Evolutionary conservation across 495 filamentous ascomycete species (phyloP).

Genomic region (Penicillium canescens): DNA sequence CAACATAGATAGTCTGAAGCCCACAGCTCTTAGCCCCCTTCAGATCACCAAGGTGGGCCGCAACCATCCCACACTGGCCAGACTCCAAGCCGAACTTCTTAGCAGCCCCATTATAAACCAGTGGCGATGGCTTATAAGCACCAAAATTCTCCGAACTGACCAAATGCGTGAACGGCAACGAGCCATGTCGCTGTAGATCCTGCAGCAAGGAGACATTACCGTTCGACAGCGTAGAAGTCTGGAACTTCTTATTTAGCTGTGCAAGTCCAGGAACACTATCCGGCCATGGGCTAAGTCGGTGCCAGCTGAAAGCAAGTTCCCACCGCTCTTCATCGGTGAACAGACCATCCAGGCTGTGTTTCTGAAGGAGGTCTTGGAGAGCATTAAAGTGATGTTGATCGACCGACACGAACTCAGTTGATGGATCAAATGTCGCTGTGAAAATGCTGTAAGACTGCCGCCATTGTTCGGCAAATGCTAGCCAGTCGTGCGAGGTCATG

Average conservation of each 20-base stretch:
- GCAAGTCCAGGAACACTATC: slow-evolving; percentile 60
- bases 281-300: slow-evolving; percentile 67
- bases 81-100: slow-evolving; percentile 55
- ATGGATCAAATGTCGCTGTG: slow-evolving; percentile 48
- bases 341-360: slow-evolving; percentile 54
- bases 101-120: slow-evolving; percentile 68
- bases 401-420: slow-evolving; percentile 52
- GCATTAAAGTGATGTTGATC: slow-evolving; percentile 70
- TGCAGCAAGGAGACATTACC: slow-evolving; percentile 66
- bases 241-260: slow-evolving; percentile 53
- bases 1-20: slow-evolving; percentile 74
- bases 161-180: slow-evolving; percentile 61
- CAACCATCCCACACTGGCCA: slow-evolving; percentile 72
- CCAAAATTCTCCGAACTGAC: slow-evolving; percentile 67
- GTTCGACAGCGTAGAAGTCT: slow-evolving; percentile 70
- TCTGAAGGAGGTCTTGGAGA: slow-evolving; percentile 54
- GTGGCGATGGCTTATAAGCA: slow-evolving; percentile 75
- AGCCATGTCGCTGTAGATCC: slow-evolving; percentile 59
- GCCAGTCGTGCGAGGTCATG: slow-evolving; percentile 61
- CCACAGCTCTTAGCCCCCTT: slow-evolving; percentile 64
- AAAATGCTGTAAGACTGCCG: slow-evolving; percentile 62
- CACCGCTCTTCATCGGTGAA: slow-evolving; percentile 60
- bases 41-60: slow-evolving; percentile 70
- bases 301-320: slow-evolving; percentile 65
- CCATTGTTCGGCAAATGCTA: slow-evolving; percentile 66